Percentiles rank a stretch among this genome's conserved stretches.
Evolutionary conservation across 179 eudicot species (phyloP).

Genomic region (Silene noctiflora): DNA sequence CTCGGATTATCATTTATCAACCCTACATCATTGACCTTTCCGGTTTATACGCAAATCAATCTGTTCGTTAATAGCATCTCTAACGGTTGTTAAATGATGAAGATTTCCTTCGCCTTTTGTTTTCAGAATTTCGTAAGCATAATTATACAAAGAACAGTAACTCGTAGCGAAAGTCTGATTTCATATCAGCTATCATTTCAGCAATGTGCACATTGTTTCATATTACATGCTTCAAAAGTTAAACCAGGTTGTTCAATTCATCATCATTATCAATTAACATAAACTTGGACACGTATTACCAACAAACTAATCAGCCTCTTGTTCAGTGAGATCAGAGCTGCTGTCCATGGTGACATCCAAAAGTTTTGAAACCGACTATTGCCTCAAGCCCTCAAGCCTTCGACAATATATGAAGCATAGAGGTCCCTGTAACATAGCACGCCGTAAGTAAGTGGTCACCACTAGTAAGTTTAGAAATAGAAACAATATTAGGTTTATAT

Average conservation of each 20-base stretch:
- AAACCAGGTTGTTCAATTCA: slow-evolving; percentile 7
- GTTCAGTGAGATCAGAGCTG: background rate
- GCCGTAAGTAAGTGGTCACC: background rate
- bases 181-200: slow-evolving; percentile 6
- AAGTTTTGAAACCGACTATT: slow-evolving; percentile 28
- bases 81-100: background rate
- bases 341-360: background rate
- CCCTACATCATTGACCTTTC: no score
- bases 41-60: no score
- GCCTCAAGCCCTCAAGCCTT: slow-evolving; percentile 75
- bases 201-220: background rate
- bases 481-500: background rate
- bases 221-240: slow-evolving; percentile 14
- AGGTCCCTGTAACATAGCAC: slow-evolving; percentile 57
- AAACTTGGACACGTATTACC: background rate
- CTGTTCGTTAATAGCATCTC: no score
- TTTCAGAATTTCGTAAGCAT: background rate
- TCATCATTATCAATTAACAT: slow-evolving; percentile 20
- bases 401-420: slow-evolving; percentile 72
- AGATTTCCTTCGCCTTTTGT: background rate
- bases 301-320: background rate
- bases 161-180: background rate
- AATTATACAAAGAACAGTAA: background rate
- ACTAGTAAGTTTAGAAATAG: background rate
- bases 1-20: no score